phyloP scores from a whole-genome alignment of 1,284 basidiomycete species.

The Schizopora paradoxa region DNA sequence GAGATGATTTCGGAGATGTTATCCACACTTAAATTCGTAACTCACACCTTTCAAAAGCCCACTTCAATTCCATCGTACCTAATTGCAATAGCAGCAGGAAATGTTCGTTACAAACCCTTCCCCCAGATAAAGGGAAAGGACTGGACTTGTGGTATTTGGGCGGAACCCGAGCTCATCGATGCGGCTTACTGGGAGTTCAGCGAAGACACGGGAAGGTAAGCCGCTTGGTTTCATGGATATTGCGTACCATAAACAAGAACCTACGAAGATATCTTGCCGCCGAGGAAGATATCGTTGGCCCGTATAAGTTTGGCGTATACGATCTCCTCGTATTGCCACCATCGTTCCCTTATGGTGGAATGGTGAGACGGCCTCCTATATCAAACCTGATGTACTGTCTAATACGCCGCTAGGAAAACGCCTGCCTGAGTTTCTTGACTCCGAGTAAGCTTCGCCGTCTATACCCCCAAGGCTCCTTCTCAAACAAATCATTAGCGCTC shows the following conservation, averaged over 20 bases:
- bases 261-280: conserved; percentile 73
- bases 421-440: conserved; percentile 83
- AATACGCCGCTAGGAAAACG: conserved; percentile 55
- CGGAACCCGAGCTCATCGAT: conserved; percentile 81
- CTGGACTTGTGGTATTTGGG: conserved; percentile 86
- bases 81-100: conserved; percentile 82
- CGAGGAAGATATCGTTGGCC: conserved; percentile 70
- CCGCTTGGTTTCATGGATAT: no score
- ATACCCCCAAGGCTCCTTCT: conserved; percentile 1
- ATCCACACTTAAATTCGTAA: no score
- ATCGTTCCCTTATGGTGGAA: conserved; percentile 90
- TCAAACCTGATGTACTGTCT: neutral
- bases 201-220: conserved; percentile 76
- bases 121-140: conserved; percentile 51
- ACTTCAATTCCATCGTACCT: conserved; percentile 84
- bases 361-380: conserved; percentile 57
- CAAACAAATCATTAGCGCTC: conserved; percentile 44
- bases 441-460: conserved; percentile 50
- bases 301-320: conserved; percentile 87
- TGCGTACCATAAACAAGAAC: no score
- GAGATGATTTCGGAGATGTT: conserved; percentile 22
- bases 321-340: conserved; percentile 91
- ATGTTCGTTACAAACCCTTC: conserved; percentile 74
- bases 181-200: conserved; percentile 85
- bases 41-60: conserved; percentile 53